Percentiles rank a stretch among this genome's conserved stretches.
phyloP scores from a whole-genome alignment of 441 rosid genomes.

The Biscutella laevigata region DNA sequence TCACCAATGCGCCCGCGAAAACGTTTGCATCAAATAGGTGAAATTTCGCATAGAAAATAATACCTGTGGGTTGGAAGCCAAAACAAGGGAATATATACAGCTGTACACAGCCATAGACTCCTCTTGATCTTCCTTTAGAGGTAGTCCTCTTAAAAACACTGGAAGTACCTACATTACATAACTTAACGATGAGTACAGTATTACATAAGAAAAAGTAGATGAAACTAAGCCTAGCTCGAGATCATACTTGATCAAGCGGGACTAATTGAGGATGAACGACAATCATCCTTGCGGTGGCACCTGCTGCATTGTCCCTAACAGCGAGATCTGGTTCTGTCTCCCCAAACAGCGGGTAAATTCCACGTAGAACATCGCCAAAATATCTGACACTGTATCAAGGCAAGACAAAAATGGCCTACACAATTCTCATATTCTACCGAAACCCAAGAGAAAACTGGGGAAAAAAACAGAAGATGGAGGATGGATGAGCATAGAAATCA shows the following conservation, averaged over 20 bases:
- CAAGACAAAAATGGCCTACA: slow-evolving; percentile 20
- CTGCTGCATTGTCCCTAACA: slow-evolving; percentile 97
- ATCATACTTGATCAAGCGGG: slow-evolving; percentile 78
- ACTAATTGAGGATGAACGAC: slow-evolving; percentile 75
- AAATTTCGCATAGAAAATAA: background rate
- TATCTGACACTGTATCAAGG: slow-evolving; percentile 54
- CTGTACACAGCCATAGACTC: slow-evolving; percentile 86
- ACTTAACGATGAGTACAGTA: slow-evolving; percentile 6
- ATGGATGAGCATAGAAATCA: background rate
- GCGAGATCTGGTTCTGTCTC: slow-evolving; percentile 91
- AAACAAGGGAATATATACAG: slow-evolving; percentile 73
- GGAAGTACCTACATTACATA: slow-evolving; percentile 69
- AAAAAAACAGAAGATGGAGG: background rate
- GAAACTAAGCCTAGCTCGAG: slow-evolving; percentile 7
- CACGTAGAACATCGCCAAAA: slow-evolving; percentile 64
- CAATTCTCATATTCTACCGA: background rate
- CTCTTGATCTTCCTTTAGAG: slow-evolving; percentile 92
- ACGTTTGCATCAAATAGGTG: background rate
- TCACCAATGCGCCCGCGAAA: background rate
- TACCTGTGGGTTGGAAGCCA: slow-evolving; percentile 85
- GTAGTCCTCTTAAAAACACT: slow-evolving; percentile 78
- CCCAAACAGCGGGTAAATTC: slow-evolving; percentile 78
- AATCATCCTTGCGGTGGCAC: slow-evolving; percentile 99
- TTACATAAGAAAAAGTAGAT: background rate
- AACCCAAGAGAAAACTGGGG: background rate